phyloP scores from a whole-genome alignment of 2,329 filamentous ascomycete genomes.

The Aspergillus versicolor region DNA sequence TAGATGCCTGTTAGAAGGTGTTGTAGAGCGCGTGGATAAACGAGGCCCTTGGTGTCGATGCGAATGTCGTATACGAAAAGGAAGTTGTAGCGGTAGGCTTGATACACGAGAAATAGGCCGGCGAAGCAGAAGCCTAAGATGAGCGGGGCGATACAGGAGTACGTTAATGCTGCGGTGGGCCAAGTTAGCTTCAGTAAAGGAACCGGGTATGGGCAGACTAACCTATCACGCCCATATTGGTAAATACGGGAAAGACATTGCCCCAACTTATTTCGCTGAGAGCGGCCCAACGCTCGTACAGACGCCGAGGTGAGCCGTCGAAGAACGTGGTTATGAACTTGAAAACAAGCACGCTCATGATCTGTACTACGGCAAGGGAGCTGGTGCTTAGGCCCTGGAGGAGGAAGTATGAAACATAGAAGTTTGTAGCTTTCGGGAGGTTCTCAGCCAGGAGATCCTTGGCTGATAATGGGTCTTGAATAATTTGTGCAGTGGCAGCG shows the following conservation, averaged over 20 bases:
- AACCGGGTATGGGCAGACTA: slow-evolving; percentile 30
- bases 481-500: slow-evolving; percentile 64
- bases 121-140: slow-evolving; percentile 78
- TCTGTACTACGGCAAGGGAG: slow-evolving; percentile 70
- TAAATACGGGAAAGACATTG: slow-evolving; percentile 72
- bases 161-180: slow-evolving; percentile 66
- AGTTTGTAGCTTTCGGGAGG: slow-evolving; percentile 84
- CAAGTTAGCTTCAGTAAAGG: slow-evolving; percentile 6
- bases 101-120: slow-evolving; percentile 76
- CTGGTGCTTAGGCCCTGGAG: slow-evolving; percentile 82
- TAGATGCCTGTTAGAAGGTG: slow-evolving; percentile 84
- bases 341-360: slow-evolving; percentile 70
- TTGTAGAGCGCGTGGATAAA: slow-evolving; percentile 81
- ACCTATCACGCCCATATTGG: slow-evolving; percentile 81
- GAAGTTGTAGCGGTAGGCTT: slow-evolving; percentile 87
- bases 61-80: slow-evolving; percentile 79
- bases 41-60: slow-evolving; percentile 83
- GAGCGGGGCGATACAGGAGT: slow-evolving; percentile 82
- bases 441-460: slow-evolving; percentile 69
- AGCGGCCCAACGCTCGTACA: slow-evolving; percentile 72
- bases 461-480: slow-evolving; percentile 61
- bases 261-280: slow-evolving; percentile 81
- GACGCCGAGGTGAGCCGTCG: slow-evolving; percentile 67
- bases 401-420: slow-evolving; percentile 93
- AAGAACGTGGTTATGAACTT: slow-evolving; percentile 71